phyloP scores from a whole-genome alignment of 495 filamentous ascomycete species.

The Cairneyella variabilis region DNA sequence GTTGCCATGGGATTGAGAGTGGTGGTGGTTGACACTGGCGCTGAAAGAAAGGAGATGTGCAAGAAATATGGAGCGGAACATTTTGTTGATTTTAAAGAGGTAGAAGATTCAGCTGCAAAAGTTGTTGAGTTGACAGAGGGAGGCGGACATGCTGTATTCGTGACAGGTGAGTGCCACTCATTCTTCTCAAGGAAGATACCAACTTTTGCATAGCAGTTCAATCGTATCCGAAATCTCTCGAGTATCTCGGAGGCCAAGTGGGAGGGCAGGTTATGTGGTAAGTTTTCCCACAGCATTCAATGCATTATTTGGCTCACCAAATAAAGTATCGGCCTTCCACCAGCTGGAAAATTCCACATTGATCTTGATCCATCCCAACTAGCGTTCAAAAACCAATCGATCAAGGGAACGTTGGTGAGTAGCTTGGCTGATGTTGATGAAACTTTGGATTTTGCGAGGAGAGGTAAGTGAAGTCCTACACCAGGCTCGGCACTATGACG shows the following conservation, averaged over 20 bases:
- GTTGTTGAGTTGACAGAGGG: conserved; percentile 16
- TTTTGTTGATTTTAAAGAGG: conserved; percentile 34
- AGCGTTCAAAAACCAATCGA: conserved; percentile 10
- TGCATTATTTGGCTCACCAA: neutral
- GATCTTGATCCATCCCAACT: conserved; percentile 9
- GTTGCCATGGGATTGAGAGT: conserved; percentile 36
- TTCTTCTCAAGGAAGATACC: neutral
- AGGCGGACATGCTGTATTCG: conserved; percentile 20
- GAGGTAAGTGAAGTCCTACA: neutral
- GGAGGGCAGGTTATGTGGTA: conserved; percentile 18
- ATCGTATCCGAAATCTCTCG: conserved; percentile 1
- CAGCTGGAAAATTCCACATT: conserved; percentile 1
- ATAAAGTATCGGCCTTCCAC: conserved; percentile 4
- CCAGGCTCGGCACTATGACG: neutral
- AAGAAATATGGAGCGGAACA: conserved; percentile 32
- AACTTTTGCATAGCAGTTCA: conserved; percentile 2
- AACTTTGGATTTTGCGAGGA: conserved; percentile 17
- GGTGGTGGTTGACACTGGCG: conserved; percentile 35
- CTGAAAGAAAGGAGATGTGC: conserved; percentile 31
- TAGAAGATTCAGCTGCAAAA: conserved; percentile 7
- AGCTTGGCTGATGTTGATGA: conserved; percentile 13
- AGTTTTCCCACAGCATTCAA: neutral
- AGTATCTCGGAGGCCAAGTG: conserved; percentile 8
- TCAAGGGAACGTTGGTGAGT: conserved; percentile 16
- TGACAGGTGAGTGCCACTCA: conserved; percentile 2